A percentile compares a stretch with the other conserved stretches of the same genome.
phyloP scores from a whole-genome alignment of 2,329 filamentous ascomycete genomes.

The Coniochaeta hoffmannii region DNA sequence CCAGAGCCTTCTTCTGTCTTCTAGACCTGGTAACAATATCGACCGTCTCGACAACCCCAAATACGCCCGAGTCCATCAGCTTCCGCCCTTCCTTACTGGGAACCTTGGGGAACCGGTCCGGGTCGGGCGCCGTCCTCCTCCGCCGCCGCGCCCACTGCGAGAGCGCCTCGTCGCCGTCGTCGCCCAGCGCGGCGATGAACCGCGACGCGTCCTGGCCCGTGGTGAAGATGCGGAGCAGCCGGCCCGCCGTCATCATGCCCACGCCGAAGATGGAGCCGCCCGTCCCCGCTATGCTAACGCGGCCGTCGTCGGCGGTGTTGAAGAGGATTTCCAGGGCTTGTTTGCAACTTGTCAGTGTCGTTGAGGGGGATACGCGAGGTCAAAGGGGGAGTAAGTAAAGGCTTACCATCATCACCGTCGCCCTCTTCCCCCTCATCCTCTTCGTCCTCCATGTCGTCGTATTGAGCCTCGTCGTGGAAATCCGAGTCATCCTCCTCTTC shows the following conservation, averaged over 20 bases:
- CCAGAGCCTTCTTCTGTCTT: constrained; percentile 48
- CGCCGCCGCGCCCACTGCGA: constrained; percentile 38
- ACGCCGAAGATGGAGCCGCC: neutral
- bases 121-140: constrained; percentile 30
- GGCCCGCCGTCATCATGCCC: neutral
- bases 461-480: too few species aligned
- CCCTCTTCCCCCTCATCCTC: constrained; percentile 20
- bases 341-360: too few species aligned
- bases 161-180: constrained; percentile 19
- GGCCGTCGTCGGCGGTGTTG: constrained; percentile 12
- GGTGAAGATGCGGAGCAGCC: constrained; percentile 17
- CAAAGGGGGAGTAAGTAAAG: neutral
- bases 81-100: constrained; percentile 70
- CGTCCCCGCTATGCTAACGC: neutral
- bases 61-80: constrained; percentile 75
- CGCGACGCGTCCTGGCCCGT: constrained; percentile 9
- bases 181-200: constrained; percentile 8
- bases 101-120: constrained; percentile 68
- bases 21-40: constrained; percentile 19
- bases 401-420: constrained; percentile 12
- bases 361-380: too few species aligned
- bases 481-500: constrained; percentile 12
- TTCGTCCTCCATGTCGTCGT: too few species aligned
- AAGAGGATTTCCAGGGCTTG: constrained; percentile 1
- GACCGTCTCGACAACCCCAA: constrained; percentile 58